These are phyloP conservation scores for Cladorrhinum sp. DNA, from an alignment of 2,329 filamentous ascomycete species.

Conservation along the genomic window DNA sequence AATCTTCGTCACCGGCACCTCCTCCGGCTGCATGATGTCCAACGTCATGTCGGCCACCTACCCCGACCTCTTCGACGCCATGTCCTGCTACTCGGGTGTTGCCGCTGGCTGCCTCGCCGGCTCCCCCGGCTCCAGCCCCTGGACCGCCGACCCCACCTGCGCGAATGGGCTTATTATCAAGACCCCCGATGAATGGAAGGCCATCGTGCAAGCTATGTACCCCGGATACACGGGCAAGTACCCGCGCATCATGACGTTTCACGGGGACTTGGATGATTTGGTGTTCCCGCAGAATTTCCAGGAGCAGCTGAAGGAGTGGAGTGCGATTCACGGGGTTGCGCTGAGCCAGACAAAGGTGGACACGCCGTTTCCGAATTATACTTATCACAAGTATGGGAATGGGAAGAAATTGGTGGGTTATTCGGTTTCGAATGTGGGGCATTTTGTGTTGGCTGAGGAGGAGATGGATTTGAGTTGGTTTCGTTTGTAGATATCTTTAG, in stretches of 20 bases:
- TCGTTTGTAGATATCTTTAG: no score
- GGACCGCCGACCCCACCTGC: conserved; percentile 44
- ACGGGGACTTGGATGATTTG: conserved; percentile 35
- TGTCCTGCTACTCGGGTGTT: conserved; percentile 50
- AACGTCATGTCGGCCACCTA: conserved; percentile 53
- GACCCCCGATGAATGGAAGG: conserved; percentile 41
- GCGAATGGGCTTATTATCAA: conserved; percentile 46
- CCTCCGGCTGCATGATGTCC: conserved; percentile 55
- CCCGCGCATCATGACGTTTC: conserved; percentile 38
- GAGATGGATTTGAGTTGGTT: conserved; percentile 37
- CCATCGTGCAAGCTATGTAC: conserved; percentile 45
- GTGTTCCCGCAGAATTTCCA: not conserved
- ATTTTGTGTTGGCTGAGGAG: conserved; percentile 35
- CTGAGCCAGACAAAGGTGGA: not conserved
- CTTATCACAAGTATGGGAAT: conserved; percentile 37
- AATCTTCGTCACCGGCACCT: conserved; percentile 49
- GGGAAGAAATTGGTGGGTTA: conserved; percentile 31
- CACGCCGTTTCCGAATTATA: conserved; percentile 32
- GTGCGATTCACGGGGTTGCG: conserved; percentile 40
- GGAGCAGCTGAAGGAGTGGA: conserved; percentile 47
- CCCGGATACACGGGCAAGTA: conserved; percentile 45
- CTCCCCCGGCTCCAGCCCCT: conserved; percentile 46
- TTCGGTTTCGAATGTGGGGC: conserved; percentile 34
- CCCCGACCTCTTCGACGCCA: conserved; percentile 54
- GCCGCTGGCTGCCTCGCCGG: conserved; percentile 53